Evolutionary conservation across 345 rosid genomes (phyloP).

Genomic region (Euphorbia peplus): DNA sequence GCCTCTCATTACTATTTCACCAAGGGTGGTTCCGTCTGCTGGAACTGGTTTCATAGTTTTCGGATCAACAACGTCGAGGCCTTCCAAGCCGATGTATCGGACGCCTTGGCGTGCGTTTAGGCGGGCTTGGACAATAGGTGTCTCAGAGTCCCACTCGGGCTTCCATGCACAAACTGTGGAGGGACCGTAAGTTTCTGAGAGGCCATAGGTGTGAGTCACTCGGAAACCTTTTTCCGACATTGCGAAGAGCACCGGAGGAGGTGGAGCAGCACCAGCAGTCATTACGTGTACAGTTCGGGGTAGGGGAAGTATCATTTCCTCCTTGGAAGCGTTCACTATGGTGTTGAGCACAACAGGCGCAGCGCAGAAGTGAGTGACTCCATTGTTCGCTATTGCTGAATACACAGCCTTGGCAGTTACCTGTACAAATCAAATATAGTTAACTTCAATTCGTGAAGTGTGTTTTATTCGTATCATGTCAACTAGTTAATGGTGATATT

Average conservation of each 20-base stretch:
- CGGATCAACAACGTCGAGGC: slow-evolving; percentile 63
- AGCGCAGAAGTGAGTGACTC: slow-evolving; percentile 83
- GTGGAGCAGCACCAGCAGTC: slow-evolving; percentile 94
- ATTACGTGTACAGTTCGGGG: slow-evolving; percentile 74
- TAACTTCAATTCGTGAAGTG: no score
- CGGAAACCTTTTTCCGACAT: slow-evolving; percentile 81
- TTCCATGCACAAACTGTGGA: slow-evolving; percentile 85
- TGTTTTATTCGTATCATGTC: no score
- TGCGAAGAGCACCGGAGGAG: slow-evolving; percentile 64
- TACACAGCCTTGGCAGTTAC: slow-evolving; percentile 80
- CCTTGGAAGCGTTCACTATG: slow-evolving; percentile 65
- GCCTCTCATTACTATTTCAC: slow-evolving; percentile 85
- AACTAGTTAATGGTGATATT: no score
- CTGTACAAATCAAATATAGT: slow-evolving; percentile 32
- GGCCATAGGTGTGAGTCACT: slow-evolving; percentile 82
- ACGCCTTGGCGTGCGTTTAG: slow-evolving; percentile 95
- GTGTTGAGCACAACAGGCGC: slow-evolving; percentile 90
- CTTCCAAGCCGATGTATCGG: slow-evolving; percentile 59
- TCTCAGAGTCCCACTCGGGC: slow-evolving; percentile 83
- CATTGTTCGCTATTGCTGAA: slow-evolving; percentile 64
- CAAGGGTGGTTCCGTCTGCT: slow-evolving; percentile 73
- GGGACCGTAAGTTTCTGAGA: slow-evolving; percentile 90
- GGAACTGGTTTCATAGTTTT: slow-evolving; percentile 65
- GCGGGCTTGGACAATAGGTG: slow-evolving; percentile 67
- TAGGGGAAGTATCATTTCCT: slow-evolving; percentile 76